Conservation (phyloP, 2,329 filamentous ascomycete species). For the Paracoccidioides lutzii region DNA sequence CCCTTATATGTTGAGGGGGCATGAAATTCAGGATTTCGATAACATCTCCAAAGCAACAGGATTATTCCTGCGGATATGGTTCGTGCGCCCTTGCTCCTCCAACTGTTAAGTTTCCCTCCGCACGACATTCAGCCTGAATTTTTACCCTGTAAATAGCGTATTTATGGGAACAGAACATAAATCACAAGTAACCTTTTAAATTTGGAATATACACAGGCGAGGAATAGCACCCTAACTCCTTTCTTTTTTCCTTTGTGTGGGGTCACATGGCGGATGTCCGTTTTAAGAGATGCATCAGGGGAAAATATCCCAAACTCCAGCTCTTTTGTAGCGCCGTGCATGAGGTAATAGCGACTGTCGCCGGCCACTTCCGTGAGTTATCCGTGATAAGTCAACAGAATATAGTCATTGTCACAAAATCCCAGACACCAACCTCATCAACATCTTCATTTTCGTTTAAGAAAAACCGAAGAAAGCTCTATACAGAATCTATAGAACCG, state of each 20-base stretch:
- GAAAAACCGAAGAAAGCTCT: neutral
- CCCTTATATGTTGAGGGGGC: neutral
- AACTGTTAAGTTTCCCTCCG: too few relatives aligned
- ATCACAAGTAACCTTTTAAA: neutral
- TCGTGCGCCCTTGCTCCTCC: too few relatives aligned
- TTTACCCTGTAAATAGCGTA: neutral
- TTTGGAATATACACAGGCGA: constrained; percentile 1
- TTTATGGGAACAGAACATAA: neutral
- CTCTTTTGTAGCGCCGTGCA: neutral
- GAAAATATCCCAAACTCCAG: neutral
- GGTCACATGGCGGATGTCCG: neutral
- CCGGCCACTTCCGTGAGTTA: neutral
- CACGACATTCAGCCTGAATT: neutral
- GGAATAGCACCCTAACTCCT: neutral
- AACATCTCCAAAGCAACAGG: too few relatives aligned
- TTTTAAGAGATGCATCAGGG: neutral
- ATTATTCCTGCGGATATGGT: too few relatives aligned
- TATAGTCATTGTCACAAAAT: too few relatives aligned
- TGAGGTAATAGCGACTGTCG: neutral
- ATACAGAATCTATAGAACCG: neutral
- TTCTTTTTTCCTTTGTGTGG: neutral
- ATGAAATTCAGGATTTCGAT: too few relatives aligned
- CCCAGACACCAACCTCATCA: neutral
- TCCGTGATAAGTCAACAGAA: too few relatives aligned
- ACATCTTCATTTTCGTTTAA: neutral